Percentiles rank a stretch among this genome's conserved stretches.
Evolutionary conservation across 306 rosid species (phyloP).

Genomic region (Sicyos edulis): DNA sequence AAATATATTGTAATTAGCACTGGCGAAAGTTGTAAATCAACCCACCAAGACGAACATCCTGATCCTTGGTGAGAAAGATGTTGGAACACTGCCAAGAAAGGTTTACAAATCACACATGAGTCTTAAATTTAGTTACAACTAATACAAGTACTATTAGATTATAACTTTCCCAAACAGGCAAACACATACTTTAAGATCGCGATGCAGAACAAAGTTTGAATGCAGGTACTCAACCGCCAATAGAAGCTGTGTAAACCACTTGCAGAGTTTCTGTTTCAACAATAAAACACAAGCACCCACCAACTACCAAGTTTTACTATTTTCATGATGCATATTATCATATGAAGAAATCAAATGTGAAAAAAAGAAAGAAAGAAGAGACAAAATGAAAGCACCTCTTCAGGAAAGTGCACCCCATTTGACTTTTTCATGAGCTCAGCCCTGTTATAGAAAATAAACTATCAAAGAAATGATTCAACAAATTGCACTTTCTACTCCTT

Average conservation of each 20-base stretch:
- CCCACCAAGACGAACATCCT: conserved; percentile 93
- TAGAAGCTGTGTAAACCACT: conserved; percentile 90
- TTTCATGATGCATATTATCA: background rate
- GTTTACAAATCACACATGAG: conserved; percentile 22
- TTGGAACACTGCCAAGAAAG: conserved; percentile 76
- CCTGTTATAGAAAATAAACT: conserved; percentile 34
- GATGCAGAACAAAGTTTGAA: conserved; percentile 82
- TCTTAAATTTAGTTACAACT: conserved; percentile 9
- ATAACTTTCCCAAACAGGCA: conserved; percentile 16
- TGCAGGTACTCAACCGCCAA: conserved; percentile 95
- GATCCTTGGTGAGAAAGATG: conserved; percentile 95
- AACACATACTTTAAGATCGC: conserved; percentile 75
- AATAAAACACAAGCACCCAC: conserved; percentile 26
- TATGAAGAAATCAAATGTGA: conserved; percentile 4
- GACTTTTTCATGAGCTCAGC: conserved; percentile 91
- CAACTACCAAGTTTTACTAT: background rate
- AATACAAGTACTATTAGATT: background rate
- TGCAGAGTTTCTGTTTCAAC: conserved; percentile 79
- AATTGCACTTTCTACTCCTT: background rate
- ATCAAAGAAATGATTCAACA: conserved; percentile 1
- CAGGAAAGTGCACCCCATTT: conserved; percentile 81
- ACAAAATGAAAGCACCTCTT: conserved; percentile 52
- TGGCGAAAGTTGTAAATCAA: background rate
- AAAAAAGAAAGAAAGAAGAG: background rate
- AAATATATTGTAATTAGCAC: conserved; percentile 5